These are phyloP conservation scores for Tolypocladium capitatum DNA, from an alignment of 2,329 filamentous ascomycete genomes.

Conservation along the genomic window DNA sequence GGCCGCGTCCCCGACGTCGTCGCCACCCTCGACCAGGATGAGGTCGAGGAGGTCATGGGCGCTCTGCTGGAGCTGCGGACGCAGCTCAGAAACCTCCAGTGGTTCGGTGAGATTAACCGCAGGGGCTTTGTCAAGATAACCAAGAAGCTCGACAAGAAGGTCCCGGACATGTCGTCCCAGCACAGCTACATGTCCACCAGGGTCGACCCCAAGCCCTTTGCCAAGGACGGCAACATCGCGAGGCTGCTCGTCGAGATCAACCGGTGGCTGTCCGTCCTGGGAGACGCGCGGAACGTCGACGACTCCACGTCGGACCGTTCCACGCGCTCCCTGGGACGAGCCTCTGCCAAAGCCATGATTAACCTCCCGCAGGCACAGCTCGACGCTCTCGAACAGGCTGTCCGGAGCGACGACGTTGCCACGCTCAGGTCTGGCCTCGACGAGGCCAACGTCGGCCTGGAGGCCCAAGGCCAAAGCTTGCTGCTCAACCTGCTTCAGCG, in stretches of 20 bases:
- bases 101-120: conserved; percentile 96
- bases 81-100: conserved; percentile 82
- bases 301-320: conserved; percentile 65
- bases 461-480: conserved; percentile 43
- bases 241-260: conserved; percentile 55
- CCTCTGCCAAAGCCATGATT: conserved; percentile 61
- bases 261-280: conserved; percentile 76
- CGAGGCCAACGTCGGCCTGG: conserved; percentile 35
- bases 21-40: conserved; percentile 69
- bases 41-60: conserved; percentile 81
- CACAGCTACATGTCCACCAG: conserved; percentile 79
- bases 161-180: conserved; percentile 62
- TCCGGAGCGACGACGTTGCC: conserved; percentile 52
- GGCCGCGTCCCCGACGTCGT: conserved; percentile 57
- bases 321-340: conserved; percentile 61
- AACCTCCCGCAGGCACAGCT: conserved; percentile 56
- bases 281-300: conserved; percentile 62
- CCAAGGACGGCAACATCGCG: conserved; percentile 48
- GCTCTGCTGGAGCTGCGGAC: conserved; percentile 79
- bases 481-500: conserved; percentile 70
- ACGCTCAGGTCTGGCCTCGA: conserved; percentile 43
- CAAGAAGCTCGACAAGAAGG: conserved; percentile 96
- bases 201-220: conserved; percentile 79
- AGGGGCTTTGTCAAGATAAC: conserved; percentile 96
- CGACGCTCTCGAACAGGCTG: conserved; percentile 59